Evolutionary conservation across 805 yeast genomes (phyloP), one percentile per base, ranked within the genome.

Genomic region (Millerozyma acaciae): DNA sequence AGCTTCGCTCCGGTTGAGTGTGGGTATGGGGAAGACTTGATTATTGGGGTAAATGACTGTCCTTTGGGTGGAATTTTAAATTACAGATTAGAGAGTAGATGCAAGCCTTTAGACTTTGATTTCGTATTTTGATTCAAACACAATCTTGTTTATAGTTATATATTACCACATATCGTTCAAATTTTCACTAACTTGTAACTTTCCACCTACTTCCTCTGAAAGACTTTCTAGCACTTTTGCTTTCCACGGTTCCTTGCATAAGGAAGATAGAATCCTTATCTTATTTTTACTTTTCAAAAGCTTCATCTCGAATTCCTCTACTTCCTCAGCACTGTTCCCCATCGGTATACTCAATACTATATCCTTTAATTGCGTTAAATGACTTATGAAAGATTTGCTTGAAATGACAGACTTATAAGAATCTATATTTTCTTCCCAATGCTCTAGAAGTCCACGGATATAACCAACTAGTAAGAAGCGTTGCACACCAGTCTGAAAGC

Each of bases 401-500:
- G 32, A 40, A 8, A 16, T 4, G 7, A n/a, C 21, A 12, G 16
- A 8, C 8, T 28, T 25, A 32, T 57, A 55, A 35, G 39, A 12
- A 35, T 26, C 37, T 2, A 47, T 16, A 18, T 51, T 37, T 6
- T 31, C 21, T 13, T 49, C 55, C 68, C 78, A 58, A 6, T 57
- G 50, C 10, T 58, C 55, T 14, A 73, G 51, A 25, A 80, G 47
- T 12, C 83, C 79, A 35, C 68, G 52, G 24, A 82, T 65, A 35
- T 84, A 79, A 0, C 97, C 97, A 1, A 88, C 51, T 0, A 84
- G 51, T 2, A 85, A 44, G 46, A 75, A 80, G 38, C 84, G 59
- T 54, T 83, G 93, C 47, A 77, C 82, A 0, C 86, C 87, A 0
- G 84, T 79, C 50, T 83, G 93, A 26, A 78, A 68, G 0, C 97